Evolutionary conservation across 495 filamentous ascomycete genomes (phyloP), one percentile per base, ranked within the genome.

Genomic region (Thermochaetoides thermophila): DNA sequence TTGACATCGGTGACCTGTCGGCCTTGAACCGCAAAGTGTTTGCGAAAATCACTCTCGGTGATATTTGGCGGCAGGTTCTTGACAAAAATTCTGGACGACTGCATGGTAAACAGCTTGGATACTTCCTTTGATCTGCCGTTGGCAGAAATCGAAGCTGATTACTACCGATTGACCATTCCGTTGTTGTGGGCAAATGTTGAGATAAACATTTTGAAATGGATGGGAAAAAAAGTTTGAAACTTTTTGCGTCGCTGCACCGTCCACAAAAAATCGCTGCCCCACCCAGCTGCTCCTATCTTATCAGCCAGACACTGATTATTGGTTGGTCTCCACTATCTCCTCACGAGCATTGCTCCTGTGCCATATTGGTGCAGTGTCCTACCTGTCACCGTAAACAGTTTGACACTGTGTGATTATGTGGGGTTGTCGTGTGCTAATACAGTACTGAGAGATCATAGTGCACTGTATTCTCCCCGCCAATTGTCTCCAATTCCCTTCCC

Each of bases 51-150:
- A 16, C 63, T 64, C 42, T 91, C 82, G 40, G 76, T 66, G 27
- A 74, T 73, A 20, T 61, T 73, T 11, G 81, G 81, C 24, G 84
- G 84, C 27, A 89, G 62, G 39, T 81, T 84, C 56, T 78, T 81
- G 51, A 97, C 75, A 55, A 95, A 99, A 26, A 99, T 75, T 49
- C 89, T 73, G 30, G 91, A 83, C n/a, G 76, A 77, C 43, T 68
- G 66, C 71, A 70, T 72, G 16, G 12, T 47, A 20, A 1, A 17
- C 28, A 11, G 8, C 18, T 34, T 19, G 42, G 31, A 27, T 32
- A 27, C 24, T 39, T 21, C 16, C 38, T 15, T n/a, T n/a, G n/a
- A 33, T 41, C 43, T 48, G 43, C 38, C 31, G 25, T 25, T 32
- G 35, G 36, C 45, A 42, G 43, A 34, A 27, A 17, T 17, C 36